Percentiles rank a stretch among this genome's conserved stretches.
Evolutionary conservation across 305 asterid genomes (phyloP).

Genomic region (Fraxinus dipetala): DNA sequence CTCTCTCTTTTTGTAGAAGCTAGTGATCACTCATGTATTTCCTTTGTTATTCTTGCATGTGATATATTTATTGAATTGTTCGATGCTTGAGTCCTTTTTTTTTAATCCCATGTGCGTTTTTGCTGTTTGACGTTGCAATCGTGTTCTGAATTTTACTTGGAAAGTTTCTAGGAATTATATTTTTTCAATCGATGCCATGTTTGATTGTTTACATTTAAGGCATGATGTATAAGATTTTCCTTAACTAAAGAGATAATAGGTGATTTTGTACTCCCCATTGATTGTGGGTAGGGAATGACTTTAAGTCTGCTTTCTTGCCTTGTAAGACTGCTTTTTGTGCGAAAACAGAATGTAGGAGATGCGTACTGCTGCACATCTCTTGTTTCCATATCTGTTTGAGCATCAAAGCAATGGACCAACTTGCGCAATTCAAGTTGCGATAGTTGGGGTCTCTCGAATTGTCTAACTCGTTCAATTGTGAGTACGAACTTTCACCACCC

Average conservation of each 20-base stretch:
- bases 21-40: background rate
- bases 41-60: background rate
- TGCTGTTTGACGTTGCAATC: background rate
- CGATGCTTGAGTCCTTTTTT: background rate
- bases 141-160: background rate
- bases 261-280: background rate
- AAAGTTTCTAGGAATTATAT: background rate
- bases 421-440: background rate
- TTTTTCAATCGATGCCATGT: background rate
- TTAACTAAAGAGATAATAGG: background rate
- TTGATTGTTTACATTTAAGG: background rate
- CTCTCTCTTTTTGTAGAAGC: background rate
- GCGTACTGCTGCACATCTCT: background rate
- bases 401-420: background rate
- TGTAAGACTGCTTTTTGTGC: background rate
- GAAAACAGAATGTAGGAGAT: background rate
- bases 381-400: background rate
- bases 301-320: background rate
- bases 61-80: background rate
- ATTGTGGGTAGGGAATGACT: background rate
- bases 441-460: background rate
- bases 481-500: background rate
- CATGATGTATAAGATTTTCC: background rate
- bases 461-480: background rate
- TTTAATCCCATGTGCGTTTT: background rate